These are phyloP conservation scores for Paraphaeosphaeria sporulosa DNA, from an alignment of 2,329 filamentous ascomycete species.

Conservation along the genomic window DNA sequence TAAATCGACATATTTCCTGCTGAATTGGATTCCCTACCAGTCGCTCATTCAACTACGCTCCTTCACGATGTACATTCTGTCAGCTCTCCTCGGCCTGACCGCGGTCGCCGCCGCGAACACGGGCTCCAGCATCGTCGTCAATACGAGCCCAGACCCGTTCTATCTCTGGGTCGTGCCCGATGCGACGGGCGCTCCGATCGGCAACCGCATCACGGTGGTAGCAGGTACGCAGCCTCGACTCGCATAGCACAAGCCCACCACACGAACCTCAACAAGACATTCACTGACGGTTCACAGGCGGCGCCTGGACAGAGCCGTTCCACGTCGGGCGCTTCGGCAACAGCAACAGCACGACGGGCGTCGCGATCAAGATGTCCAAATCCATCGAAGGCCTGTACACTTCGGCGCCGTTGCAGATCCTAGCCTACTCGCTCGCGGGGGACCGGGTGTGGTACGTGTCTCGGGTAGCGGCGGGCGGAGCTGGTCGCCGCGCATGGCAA, in stretches of 20 bases:
- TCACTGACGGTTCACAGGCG: constrained; percentile 17
- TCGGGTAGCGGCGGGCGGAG: background rate
- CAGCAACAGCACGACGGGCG: constrained; percentile 22
- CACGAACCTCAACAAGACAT: too few relatives aligned
- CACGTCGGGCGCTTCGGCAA: constrained; percentile 25
- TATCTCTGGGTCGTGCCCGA: constrained; percentile 35
- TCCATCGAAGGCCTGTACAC: constrained; percentile 28
- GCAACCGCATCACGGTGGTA: constrained; percentile 21
- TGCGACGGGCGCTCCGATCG: constrained; percentile 20
- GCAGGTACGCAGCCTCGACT: constrained; percentile 21
- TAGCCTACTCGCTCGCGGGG: constrained; percentile 34
- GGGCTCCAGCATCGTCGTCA: constrained; percentile 35
- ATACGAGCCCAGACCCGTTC: constrained; percentile 28
- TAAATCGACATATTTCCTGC: background rate
- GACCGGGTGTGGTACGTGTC: constrained; percentile 20
- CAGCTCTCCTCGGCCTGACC: constrained; percentile 22
- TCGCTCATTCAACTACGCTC: background rate
- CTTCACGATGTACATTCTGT: constrained; percentile 25
- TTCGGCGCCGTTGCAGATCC: constrained; percentile 31
- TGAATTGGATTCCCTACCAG: background rate
- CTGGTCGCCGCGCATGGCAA: background rate
- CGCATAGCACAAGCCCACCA: too few relatives aligned
- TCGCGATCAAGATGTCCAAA: constrained; percentile 39
- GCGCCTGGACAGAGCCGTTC: constrained; percentile 27
- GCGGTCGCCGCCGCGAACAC: constrained; percentile 25